Evolutionary conservation across 805 yeast genomes (phyloP), one percentile per base, ranked within the genome.

Genomic region (Candida silvicultrix): DNA sequence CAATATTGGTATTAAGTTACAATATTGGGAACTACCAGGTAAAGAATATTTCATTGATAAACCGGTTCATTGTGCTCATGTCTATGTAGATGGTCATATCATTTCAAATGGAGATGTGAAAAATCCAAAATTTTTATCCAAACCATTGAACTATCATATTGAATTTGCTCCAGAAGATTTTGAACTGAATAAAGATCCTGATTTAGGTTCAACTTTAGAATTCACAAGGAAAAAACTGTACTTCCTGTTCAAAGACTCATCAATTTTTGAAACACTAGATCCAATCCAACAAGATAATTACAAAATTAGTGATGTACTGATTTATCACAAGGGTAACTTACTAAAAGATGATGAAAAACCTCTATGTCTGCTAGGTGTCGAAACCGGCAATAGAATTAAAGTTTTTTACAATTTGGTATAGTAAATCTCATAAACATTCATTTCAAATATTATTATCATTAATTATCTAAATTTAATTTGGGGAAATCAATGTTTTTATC

Each of bases 101-200:
- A 47, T 63, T 1, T 49, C 56, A 3, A 50, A 54, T 6, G 25
- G 41, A 5, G 35, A 35, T 1, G 20, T 57, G 7, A 49, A 53
- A 5, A 47, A 51, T 2, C 49, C 55, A 8, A 44, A 49, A 14
- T 50, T 48, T 5, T 43, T 68, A 19, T 45, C 54, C 5, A 62
- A 58, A 21, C 74, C 78, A 2, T 50, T 84, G 29, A 69, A 68
- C 22, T 86, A 81, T 59, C 85, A 85, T 60, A 73, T 85, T 53
- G 95, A 86, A 59, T 87, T 87, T 63, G 78, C 86, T 28, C 94
- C 95, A 0, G 90, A 83, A 54, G 95, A 87, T 55, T 86, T 79
- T 58, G 80, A 78, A 49, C 61, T 31, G 48, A 65, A 53, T 37
- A 75, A 75, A 49, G 77, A 85, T 46, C 83, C 81, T 5, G 90